Evolutionary conservation across 345 rosid genomes (phyloP).

Genomic region (Melaleuca alternifolia): DNA sequence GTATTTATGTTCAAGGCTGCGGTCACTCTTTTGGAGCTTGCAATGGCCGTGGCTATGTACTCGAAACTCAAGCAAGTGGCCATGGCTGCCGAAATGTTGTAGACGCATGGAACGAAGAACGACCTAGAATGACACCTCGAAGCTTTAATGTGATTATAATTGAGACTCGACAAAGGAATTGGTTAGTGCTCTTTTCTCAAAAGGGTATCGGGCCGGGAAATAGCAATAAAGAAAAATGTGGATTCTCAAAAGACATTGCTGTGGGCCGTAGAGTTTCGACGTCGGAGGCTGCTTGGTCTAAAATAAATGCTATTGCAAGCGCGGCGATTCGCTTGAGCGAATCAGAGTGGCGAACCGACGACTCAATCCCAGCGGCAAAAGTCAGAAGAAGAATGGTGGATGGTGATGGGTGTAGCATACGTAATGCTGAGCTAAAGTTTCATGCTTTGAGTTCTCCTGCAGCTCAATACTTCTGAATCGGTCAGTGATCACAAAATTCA

Average conservation of each 20-base stretch:
- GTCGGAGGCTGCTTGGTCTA: neutral
- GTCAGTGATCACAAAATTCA: neutral
- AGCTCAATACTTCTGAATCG: neutral
- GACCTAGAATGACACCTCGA: neutral
- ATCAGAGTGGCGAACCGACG: neutral
- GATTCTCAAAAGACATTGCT: neutral
- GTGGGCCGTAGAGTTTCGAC: neutral
- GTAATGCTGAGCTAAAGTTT: neutral
- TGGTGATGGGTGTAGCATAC: neutral
- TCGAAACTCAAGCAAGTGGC: neutral
- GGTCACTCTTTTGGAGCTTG: neutral
- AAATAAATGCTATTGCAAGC: neutral
- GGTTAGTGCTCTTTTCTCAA: too few relatives aligned
- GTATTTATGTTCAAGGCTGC: neutral
- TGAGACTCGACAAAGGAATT: too few relatives aligned
- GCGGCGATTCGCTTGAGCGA: neutral
- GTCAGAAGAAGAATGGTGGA: neutral
- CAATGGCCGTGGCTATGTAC: neutral
- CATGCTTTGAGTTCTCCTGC: neutral
- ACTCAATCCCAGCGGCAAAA: neutral
- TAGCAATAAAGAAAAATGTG: too few relatives aligned
- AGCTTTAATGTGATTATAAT: neutral
- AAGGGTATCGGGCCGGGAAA: neutral
- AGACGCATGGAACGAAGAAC: neutral
- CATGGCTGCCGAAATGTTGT: accelerated